These are phyloP conservation scores for Dorcoceras hygrometricum DNA, from an alignment of 257 asterid species.

Conservation along the genomic window DNA sequence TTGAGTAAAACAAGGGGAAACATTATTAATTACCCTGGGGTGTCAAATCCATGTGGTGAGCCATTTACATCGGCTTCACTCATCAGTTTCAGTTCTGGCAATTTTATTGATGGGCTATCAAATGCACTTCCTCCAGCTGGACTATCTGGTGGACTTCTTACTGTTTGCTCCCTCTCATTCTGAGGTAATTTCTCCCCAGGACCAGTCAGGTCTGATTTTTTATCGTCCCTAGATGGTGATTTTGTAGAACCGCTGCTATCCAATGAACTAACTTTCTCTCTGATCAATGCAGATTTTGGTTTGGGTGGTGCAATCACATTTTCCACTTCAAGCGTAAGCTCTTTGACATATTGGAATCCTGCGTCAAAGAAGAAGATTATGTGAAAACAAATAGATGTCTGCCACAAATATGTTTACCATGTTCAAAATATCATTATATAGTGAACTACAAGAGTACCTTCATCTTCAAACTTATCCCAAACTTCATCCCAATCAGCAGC, in stretches of 20 bases:
- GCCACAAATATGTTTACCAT: constrained; percentile 3
- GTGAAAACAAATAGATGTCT: constrained; percentile 11
- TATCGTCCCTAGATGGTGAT: constrained; percentile 48
- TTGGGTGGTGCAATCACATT: constrained; percentile 81
- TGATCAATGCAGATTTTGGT: constrained; percentile 55
- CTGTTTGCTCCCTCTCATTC: constrained; percentile 47
- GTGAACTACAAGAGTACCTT: constrained; percentile 49
- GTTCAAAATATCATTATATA: not conserved
- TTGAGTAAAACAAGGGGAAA: constrained; percentile 1
- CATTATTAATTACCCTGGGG: constrained; percentile 52
- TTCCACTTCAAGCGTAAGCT: constrained; percentile 87
- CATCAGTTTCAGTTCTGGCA: constrained; percentile 42
- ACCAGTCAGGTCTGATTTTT: constrained; percentile 40
- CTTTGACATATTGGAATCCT: constrained; percentile 79
- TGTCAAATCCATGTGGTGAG: constrained; percentile 65
- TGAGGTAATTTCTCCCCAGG: constrained; percentile 35
- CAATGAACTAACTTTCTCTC: constrained; percentile 50
- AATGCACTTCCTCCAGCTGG: constrained; percentile 57
- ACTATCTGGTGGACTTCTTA: constrained; percentile 65
- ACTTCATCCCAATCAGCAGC: constrained; percentile 98
- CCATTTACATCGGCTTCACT: constrained; percentile 56
- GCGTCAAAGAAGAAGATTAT: constrained; percentile 17
- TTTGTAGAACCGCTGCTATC: constrained; percentile 34
- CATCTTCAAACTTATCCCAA: constrained; percentile 95
- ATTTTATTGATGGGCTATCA: constrained; percentile 56